These are phyloP conservation scores for Eucalyptus sp. DNA, from an alignment of 345 rosid genomes.

Conservation along the genomic window DNA sequence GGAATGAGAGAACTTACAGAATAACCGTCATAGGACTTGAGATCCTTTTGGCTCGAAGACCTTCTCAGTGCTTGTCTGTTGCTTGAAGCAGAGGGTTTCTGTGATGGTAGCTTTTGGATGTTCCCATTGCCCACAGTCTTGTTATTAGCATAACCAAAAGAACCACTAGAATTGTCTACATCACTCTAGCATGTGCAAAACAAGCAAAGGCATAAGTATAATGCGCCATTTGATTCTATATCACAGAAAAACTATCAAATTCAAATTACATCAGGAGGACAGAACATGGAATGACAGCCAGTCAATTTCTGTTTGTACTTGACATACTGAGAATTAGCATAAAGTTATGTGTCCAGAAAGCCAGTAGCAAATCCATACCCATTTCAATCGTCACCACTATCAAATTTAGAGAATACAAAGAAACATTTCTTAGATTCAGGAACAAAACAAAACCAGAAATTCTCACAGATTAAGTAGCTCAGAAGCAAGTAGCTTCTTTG, in stretches of 20 bases:
- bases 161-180: slow-evolving; percentile 31
- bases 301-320: not conserved
- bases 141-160: slow-evolving; percentile 17
- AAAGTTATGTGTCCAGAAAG: not conserved
- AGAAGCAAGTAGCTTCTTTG: not conserved
- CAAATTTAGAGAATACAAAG: not conserved
- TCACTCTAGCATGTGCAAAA: slow-evolving; percentile 54
- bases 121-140: slow-evolving; percentile 24
- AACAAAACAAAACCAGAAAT: not conserved
- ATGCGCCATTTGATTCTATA: not conserved
- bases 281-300: not conserved
- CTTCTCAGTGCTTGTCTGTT: slow-evolving; percentile 47
- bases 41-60: slow-evolving; percentile 61
- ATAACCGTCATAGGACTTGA: slow-evolving; percentile 67
- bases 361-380: not conserved
- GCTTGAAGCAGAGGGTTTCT: slow-evolving; percentile 25
- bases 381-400: not conserved
- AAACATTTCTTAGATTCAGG: not conserved
- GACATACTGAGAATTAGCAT: not conserved
- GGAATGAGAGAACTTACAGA: slow-evolving; percentile 42
- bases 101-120: slow-evolving; percentile 15
- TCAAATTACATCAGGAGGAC: not conserved
- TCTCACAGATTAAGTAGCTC: not conserved
- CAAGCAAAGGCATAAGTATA: not conserved
- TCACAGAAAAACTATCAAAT: not conserved